These are phyloP conservation scores for Salix koriyanagi DNA, from an alignment of 345 rosid species.

Conservation along the genomic window DNA sequence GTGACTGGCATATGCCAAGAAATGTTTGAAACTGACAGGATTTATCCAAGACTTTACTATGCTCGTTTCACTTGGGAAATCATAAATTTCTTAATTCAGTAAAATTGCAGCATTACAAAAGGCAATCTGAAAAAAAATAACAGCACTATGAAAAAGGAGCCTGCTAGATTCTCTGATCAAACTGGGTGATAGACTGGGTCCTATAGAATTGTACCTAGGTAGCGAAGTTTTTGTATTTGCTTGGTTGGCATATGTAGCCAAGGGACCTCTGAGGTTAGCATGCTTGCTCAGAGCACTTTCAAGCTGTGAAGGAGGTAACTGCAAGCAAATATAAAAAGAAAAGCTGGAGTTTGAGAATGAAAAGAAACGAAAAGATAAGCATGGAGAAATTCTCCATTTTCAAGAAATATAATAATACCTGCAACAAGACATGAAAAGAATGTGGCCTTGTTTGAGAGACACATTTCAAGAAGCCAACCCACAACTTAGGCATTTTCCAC, in stretches of 20 bases:
- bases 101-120: background rate
- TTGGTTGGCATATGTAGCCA: constrained; percentile 66
- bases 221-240: constrained; percentile 58
- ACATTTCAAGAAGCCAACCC: constrained; percentile 97
- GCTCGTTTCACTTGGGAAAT: too few relatives aligned
- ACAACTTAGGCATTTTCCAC: constrained; percentile 96
- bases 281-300: constrained; percentile 74
- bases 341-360: background rate
- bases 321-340: constrained; percentile 27
- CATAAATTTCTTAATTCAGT: background rate
- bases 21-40: too few relatives aligned
- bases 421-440: constrained; percentile 74
- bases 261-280: constrained; percentile 63
- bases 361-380: background rate
- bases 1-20: too few relatives aligned
- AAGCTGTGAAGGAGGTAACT: constrained; percentile 84
- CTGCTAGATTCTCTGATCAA: background rate
- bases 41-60: too few relatives aligned
- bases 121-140: background rate
- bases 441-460: constrained; percentile 91
- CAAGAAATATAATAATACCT: constrained; percentile 44
- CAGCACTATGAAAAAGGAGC: background rate
- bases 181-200: background rate
- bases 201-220: constrained; percentile 48
- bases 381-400: background rate